These are phyloP conservation scores for Beauveria caledonica DNA, from an alignment of 2,329 filamentous ascomycete species.

Conservation along the genomic window DNA sequence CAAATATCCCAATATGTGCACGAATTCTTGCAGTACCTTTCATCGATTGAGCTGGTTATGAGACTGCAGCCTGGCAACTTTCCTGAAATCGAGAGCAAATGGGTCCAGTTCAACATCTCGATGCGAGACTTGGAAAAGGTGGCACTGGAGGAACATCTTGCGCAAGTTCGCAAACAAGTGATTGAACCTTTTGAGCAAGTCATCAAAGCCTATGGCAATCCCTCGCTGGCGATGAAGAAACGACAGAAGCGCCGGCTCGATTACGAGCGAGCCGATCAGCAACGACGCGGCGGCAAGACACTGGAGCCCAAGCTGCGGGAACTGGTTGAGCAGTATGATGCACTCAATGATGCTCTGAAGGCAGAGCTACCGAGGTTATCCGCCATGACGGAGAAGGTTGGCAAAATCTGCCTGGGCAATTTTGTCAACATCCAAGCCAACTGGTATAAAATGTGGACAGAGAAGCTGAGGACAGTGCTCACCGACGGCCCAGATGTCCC, in stretches of 20 bases:
- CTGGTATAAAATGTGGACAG: slow-evolving; percentile 78
- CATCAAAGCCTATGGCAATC: slow-evolving; percentile 73
- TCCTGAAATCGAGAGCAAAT: slow-evolving; percentile 86
- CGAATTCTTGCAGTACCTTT: slow-evolving; percentile 71
- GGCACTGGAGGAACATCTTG: slow-evolving; percentile 71
- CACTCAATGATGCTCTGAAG: slow-evolving; percentile 87
- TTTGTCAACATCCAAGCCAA: slow-evolving; percentile 76
- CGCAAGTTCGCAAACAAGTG: slow-evolving; percentile 68
- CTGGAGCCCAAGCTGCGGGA: slow-evolving; percentile 79
- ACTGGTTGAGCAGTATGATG: slow-evolving; percentile 79
- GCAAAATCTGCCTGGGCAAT: slow-evolving; percentile 73
- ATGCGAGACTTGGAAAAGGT: slow-evolving; percentile 80
- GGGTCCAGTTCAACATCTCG: slow-evolving; percentile 82
- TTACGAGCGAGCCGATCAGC: slow-evolving; percentile 71
- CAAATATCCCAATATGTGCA: slow-evolving; percentile 72
- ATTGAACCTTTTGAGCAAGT: slow-evolving; percentile 76
- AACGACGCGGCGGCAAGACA: slow-evolving; percentile 74
- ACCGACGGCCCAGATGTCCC: slow-evolving; percentile 54
- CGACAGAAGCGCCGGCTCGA: slow-evolving; percentile 87
- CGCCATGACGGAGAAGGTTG: slow-evolving; percentile 69
- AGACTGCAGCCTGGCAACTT: slow-evolving; percentile 62
- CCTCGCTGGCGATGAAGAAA: slow-evolving; percentile 86
- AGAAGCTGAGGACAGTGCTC: slow-evolving; percentile 70
- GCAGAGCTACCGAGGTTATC: slow-evolving; percentile 85
- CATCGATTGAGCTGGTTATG: slow-evolving; percentile 76